Conservation (phyloP, 2,329 filamentous ascomycete species). For the Aureobasidium lini region DNA sequence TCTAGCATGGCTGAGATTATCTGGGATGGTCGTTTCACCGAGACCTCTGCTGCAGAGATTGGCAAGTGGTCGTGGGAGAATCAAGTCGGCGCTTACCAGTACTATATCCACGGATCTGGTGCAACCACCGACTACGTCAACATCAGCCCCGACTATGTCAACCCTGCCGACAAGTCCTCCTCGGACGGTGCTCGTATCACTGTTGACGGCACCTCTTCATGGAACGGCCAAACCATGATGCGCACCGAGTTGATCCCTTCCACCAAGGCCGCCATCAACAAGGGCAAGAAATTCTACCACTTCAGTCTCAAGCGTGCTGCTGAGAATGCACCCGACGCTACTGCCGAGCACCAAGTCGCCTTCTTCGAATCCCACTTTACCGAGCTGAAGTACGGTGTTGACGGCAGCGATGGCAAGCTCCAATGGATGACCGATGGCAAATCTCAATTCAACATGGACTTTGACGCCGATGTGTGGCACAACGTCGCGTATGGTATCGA, state of each 20-base stretch:
- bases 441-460: conserved; percentile 56
- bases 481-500: conserved; percentile 70
- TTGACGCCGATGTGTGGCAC: conserved; percentile 60
- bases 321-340: conserved; percentile 53
- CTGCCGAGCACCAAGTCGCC: conserved; percentile 59
- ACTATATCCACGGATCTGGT: conserved; percentile 64
- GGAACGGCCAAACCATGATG: conserved; percentile 66
- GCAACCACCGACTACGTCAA: conserved; percentile 53
- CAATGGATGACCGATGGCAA: conserved; percentile 57
- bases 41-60: conserved; percentile 48
- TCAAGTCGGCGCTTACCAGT: conserved; percentile 63
- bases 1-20: conserved; percentile 36
- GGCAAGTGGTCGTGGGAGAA: conserved; percentile 43
- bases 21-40: conserved; percentile 62
- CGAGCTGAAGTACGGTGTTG: conserved; percentile 61
- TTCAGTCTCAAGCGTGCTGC: conserved; percentile 57
- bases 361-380: conserved; percentile 67
- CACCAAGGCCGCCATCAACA: conserved; percentile 56
- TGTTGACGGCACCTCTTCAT: conserved; percentile 56
- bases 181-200: conserved; percentile 62
- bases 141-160: conserved; percentile 54
- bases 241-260: conserved; percentile 68
- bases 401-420: conserved; percentile 32
- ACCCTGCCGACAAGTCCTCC: conserved; percentile 54
- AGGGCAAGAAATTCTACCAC: conserved; percentile 64